Conservation (phyloP, 371 early-diverging fungal species). For the Mucor racemosus region DNA sequence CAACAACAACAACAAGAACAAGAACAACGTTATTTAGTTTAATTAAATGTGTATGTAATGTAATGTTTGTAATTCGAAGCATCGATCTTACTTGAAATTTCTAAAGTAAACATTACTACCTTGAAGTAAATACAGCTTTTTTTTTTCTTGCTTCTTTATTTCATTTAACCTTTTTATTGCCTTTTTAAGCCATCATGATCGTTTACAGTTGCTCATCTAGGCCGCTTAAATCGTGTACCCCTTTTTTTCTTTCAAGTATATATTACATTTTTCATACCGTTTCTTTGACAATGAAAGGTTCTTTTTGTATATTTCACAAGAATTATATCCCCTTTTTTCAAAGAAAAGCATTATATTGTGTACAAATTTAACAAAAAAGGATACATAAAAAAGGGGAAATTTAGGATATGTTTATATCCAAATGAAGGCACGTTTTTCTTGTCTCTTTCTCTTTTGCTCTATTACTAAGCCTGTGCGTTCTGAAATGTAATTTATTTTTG, state of each 20-base stretch:
- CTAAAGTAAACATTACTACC: background rate
- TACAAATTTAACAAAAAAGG: no score
- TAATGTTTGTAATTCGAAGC: background rate
- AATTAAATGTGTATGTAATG: background rate
- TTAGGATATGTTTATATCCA: conserved; percentile 2
- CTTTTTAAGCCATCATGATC: conserved; percentile 8
- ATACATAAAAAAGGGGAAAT: conserved; percentile 3
- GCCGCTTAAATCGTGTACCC: conserved; percentile 4
- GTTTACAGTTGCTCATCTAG: conserved; percentile 10
- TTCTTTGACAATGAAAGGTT: background rate
- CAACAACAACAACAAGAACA: background rate
- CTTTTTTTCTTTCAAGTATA: background rate
- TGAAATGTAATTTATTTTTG: background rate
- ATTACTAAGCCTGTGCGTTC: no score
- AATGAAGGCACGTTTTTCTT: conserved; percentile 5
- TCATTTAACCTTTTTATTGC: conserved; percentile 8
- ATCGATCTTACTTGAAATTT: background rate
- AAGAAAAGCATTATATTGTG: no score
- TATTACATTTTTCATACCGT: conserved; percentile 7
- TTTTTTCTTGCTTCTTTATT: background rate
- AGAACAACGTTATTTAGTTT: background rate
- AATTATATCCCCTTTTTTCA: background rate
- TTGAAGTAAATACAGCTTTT: background rate
- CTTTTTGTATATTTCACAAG: background rate
- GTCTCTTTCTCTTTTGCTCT: background rate